Evolutionary conservation across 441 rosid species (phyloP).

Genomic region (Arabidopsis lyrata): DNA sequence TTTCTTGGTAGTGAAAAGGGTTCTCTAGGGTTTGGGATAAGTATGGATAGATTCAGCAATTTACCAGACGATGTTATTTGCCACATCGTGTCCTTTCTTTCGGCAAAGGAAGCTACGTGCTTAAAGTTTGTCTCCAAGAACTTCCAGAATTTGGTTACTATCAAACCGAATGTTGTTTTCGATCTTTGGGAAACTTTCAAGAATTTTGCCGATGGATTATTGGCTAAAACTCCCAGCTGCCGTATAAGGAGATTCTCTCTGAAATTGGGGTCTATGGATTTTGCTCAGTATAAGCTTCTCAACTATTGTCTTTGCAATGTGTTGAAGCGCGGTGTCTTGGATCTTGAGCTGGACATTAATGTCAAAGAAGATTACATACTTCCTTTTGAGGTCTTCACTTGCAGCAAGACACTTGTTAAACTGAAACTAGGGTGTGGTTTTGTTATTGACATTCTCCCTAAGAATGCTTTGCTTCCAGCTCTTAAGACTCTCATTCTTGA

Average conservation of each 20-base stretch:
- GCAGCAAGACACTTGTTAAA: not conserved
- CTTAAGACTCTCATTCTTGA: not conserved
- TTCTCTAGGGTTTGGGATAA: not conserved
- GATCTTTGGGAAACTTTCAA: not conserved
- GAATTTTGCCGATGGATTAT: not conserved
- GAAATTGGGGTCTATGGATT: not conserved
- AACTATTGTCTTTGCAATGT: not conserved
- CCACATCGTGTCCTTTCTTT: not conserved
- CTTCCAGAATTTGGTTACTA: not conserved
- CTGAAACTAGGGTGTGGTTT: not conserved
- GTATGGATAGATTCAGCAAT: not conserved
- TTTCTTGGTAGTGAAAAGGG: too few relatives aligned
- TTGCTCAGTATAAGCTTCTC: not conserved
- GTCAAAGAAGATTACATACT: not conserved
- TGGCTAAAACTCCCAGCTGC: not conserved
- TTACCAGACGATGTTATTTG: not conserved
- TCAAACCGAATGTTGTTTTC: not conserved
- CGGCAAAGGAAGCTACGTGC: conserved; percentile 1
- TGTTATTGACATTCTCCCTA: not conserved
- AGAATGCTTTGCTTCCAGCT: not conserved
- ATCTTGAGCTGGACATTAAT: not conserved
- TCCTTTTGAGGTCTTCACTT: not conserved
- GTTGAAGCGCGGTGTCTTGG: not conserved
- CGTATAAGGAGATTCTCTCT: not conserved
- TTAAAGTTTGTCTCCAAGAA: not conserved